Evolutionary conservation across 768 basidiomycete species (phyloP), one percentile per base, ranked within the genome.

Genomic region (Holtermanniella nyarrowii): DNA sequence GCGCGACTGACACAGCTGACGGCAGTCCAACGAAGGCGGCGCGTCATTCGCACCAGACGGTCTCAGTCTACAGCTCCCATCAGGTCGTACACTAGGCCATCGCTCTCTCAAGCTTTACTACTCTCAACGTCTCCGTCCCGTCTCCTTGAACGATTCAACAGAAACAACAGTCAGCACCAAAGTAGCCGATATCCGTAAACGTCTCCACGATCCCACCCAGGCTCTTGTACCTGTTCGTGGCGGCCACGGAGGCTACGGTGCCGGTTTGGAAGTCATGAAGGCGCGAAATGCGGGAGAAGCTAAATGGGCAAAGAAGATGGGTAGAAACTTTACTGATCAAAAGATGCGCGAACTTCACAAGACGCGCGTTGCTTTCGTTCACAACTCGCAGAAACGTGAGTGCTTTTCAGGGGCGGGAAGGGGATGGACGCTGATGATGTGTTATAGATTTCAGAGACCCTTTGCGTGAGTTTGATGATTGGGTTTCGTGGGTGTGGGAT

Each of bases 261-360:
- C 73, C 10, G 89, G 88, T 1, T 82, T 79, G 5, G 80, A 88
- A 26, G 84, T 90, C 10, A 79, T 96, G 55, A 87, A 84, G 69
- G 93, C 89, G 20, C 78, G 88, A 47, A 97, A 97, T 74, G 78
- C 78, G n/a, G 95, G 95, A 1, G 93, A 97, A 74, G 95, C 95
- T 13, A 79, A 80, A 58, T 85, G 96, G 71, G 93, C 93, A 20
- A 88, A 84, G 13, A 78, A 87, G 43, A 87, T 91, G 71, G 79
- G 87, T 1, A 77, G 82, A 49, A 85, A 89, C 63, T 86, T 85
- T 74, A 77, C 84, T 56, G 91, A 95, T 66, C 82, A 85, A 67
- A 80, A 76, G 61, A 76, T 80, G 46, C 78, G 79, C 54, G 85
- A 93, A 65, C 80, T 84, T 27, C 89, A 88, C 77, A 88, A 82